Evolutionary conservation across 768 basidiomycete species (phyloP), one percentile per base, ranked within the genome.

Genomic region (Filobasidium floriforme): DNA sequence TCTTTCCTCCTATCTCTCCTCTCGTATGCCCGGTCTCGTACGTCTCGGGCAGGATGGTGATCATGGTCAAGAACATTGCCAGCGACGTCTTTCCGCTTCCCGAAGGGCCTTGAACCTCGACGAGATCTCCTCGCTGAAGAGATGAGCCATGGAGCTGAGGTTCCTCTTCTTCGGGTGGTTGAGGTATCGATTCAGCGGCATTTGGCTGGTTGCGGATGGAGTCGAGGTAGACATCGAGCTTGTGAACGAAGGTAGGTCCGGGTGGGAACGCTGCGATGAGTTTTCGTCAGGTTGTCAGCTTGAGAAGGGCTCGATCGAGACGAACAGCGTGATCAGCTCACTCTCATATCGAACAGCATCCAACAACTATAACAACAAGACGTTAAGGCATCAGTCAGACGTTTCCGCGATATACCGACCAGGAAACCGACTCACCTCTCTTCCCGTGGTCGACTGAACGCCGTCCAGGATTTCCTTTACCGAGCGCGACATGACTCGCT

Each of bases 61-160:
- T 68, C 67, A 64, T 61, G 41, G 46, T 40, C 11, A 68, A 29
- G 43, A 68, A 68, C 11, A 64, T 41, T 5, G 51, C 11, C 15
- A 68, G 51, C 32, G 59, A 44, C 0, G 63, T 68, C 60, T 68
- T 68, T 7, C 67, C 67, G 40, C 57, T 51, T 1, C 67, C 67
- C 1, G 67, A 68, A 1, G 63, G 63, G 19, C 67, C 67, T 59
- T 68, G 67, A n/a, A 68, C 32, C 24, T 65, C 67, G 19, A 62
- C n/a, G 24, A 68, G 41, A 29, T 68, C 67, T 22, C 67, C 67
- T 28, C 63, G 59, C 19, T 68, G 63, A 24, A 68, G 52, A 19
- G 67, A n/a, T 1, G 66, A 65, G 22, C 29, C 29, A 15, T 62
- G 49, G 10, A 52, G 44, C 43, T 15, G 28, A 14, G 41, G 40